A percentile compares a stretch with the other conserved stretches of the same genome.
These are phyloP conservation scores for Leccinum pallidistipes DNA, from an alignment of 1,284 basidiomycete genomes.

Conservation along the genomic window DNA sequence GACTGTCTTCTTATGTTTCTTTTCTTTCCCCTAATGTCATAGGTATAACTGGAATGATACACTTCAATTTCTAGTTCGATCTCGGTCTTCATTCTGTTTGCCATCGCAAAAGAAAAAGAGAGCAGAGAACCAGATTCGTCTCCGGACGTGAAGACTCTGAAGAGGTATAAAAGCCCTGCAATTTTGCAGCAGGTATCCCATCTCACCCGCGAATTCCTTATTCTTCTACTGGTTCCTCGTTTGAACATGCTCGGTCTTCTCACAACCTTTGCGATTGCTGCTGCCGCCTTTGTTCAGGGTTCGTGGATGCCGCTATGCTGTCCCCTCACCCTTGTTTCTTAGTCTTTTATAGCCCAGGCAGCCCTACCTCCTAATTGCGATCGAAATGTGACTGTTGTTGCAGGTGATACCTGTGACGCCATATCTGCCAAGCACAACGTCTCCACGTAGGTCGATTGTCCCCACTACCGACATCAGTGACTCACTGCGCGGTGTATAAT, in stretches of 20 bases:
- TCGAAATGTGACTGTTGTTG: conserved; percentile 40
- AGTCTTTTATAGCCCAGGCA: conserved; percentile 13
- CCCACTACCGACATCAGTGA: neutral
- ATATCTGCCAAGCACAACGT: conserved; percentile 45
- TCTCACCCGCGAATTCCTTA: neutral
- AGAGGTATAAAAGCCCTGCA: conserved; percentile 23
- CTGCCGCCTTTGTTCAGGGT: conserved; percentile 18
- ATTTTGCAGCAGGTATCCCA: neutral
- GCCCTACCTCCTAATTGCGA: conserved; percentile 35
- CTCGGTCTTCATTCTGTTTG: neutral
- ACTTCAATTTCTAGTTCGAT: neutral
- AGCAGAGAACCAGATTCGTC: neutral
- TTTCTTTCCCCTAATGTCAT: neutral
- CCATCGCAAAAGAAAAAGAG: neutral
- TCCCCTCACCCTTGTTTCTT: neutral
- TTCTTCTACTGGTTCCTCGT: neutral
- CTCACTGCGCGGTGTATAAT: neutral
- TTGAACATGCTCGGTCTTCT: conserved; percentile 24
- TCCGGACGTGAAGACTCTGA: neutral
- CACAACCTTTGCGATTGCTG: conserved; percentile 15
- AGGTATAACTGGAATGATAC: neutral
- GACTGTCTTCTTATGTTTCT: neutral
- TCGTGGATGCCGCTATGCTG: neutral
- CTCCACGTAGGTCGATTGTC: conserved; percentile 39
- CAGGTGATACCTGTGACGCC: conserved; percentile 30